phyloP scores from a whole-genome alignment of 1,139 yeast species.

The Zygosaccharomyces pseudobailii region DNA sequence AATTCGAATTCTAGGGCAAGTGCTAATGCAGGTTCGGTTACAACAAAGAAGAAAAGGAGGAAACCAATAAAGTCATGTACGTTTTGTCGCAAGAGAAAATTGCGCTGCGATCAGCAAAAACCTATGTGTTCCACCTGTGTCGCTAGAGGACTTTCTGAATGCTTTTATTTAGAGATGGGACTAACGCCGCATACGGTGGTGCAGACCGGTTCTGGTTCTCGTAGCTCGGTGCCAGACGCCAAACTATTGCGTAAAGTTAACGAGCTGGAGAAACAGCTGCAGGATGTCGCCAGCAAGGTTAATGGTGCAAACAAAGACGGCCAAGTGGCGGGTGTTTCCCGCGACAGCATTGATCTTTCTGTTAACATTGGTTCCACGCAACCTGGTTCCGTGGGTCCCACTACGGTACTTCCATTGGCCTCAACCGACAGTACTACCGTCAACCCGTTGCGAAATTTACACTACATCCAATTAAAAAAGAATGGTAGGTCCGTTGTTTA shows the following conservation, averaged over 20 bases:
- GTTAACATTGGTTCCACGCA: too few species aligned
- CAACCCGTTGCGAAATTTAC: constrained; percentile 12
- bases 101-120: constrained; percentile 31
- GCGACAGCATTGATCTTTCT: too few species aligned
- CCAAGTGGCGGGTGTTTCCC: not conserved
- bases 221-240: not conserved
- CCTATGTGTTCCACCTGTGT: constrained; percentile 31
- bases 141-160: constrained; percentile 22
- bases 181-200: constrained; percentile 16
- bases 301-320: not conserved
- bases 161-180: constrained; percentile 21
- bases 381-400: not conserved
- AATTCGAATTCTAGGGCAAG: not conserved
- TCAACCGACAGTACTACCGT: not conserved
- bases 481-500: constrained; percentile 14
- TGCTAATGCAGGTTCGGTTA: not conserved
- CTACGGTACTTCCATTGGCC: not conserved
- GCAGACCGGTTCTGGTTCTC: not conserved
- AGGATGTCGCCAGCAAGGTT: constrained; percentile 1
- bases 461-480: constrained; percentile 8
- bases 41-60: constrained; percentile 21
- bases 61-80: constrained; percentile 30
- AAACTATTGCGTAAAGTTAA: constrained; percentile 8
- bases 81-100: constrained; percentile 30
- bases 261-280: constrained; percentile 7